phyloP scores from a whole-genome alignment of 2,329 filamentous ascomycete genomes.

The Pseudogymnoascus destructans region DNA sequence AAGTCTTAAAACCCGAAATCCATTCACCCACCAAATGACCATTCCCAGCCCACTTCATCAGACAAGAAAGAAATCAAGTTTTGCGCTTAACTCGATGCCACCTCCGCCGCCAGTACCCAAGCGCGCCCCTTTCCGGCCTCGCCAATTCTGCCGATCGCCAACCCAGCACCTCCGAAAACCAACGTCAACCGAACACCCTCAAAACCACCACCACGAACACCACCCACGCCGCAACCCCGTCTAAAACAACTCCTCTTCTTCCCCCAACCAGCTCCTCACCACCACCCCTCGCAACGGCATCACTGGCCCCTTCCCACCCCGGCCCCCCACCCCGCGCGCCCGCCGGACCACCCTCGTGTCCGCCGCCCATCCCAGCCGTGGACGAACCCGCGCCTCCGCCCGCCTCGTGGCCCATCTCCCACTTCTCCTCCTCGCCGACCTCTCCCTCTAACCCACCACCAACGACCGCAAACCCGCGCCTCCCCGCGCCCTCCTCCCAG shows the following conservation, averaged over 20 bases:
- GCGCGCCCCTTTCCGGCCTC: background rate
- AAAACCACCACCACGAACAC: background rate
- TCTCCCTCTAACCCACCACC: constrained; percentile 11
- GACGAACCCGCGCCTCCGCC: background rate
- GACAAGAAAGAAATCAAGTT: background rate
- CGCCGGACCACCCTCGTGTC: background rate
- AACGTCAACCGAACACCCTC: constrained; percentile 1
- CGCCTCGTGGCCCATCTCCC: background rate
- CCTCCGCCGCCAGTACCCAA: background rate
- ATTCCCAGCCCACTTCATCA: background rate
- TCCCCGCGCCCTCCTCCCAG: constrained; percentile 23
- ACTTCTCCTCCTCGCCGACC: background rate
- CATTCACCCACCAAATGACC: background rate
- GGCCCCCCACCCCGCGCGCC: background rate
- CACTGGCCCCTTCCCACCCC: background rate
- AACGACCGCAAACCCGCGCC: constrained; percentile 18
- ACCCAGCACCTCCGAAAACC: background rate
- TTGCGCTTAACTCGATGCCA: background rate
- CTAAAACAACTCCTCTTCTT: background rate
- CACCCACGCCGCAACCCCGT: background rate
- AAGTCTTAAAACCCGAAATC: background rate
- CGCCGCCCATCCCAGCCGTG: background rate
- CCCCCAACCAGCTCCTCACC: background rate
- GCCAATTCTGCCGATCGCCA: background rate
- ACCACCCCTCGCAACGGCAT: background rate